Evolutionary conservation across 345 rosid genomes (phyloP), one percentile per base, ranked within the genome.

Genomic region (Orychophragmus violaceus): DNA sequence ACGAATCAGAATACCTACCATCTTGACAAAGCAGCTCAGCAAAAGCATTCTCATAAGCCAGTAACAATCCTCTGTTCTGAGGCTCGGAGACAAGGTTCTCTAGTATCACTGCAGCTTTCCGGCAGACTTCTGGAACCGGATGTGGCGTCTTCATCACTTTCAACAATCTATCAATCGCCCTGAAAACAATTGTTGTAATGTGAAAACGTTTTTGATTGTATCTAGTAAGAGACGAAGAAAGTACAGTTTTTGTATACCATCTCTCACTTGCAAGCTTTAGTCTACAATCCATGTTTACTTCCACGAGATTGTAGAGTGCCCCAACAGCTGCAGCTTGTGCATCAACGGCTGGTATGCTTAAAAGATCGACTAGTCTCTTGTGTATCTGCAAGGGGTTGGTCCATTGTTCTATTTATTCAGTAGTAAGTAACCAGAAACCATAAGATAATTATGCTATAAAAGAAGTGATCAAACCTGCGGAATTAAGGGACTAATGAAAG

Each of bases 261-360:
- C 97, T 77, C 75, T 94, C 99, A 66, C 79, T 76, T 12, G 96
- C 97, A 45, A 94, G 97, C 87, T 94, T 94, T 84, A 90, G 75
- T 78, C 88, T 84, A 82, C 97, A 87, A 77, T 94, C 99, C 94
- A 94, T 80, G 74, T 90, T 88, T 53, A 88, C 90, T 64, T 90
- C 99, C 32, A 87, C 89, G 41, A 94, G 96, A 79, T 90, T 94
- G 74, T 94, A 90, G 14, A 94, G 86, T 14, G 97, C 99, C n/a
- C 99, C 97, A 66, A 94, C 83, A 46, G 96, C 91, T 58, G 97
- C 97, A 10, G 96, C 97, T 84, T 94, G 99, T 21, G 99, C 91
- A 76, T 94, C 99, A 51, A 77, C 56, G 4, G 91, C 89, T 24
- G 54, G 92, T 29, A 76, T 65, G 85, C 92, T 94, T 81, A 94